Evolutionary conservation across 2,329 filamentous ascomycete species (phyloP), one percentile per base, ranked within the genome.

Genomic region (Lasiodiplodia hormozganensis): DNA sequence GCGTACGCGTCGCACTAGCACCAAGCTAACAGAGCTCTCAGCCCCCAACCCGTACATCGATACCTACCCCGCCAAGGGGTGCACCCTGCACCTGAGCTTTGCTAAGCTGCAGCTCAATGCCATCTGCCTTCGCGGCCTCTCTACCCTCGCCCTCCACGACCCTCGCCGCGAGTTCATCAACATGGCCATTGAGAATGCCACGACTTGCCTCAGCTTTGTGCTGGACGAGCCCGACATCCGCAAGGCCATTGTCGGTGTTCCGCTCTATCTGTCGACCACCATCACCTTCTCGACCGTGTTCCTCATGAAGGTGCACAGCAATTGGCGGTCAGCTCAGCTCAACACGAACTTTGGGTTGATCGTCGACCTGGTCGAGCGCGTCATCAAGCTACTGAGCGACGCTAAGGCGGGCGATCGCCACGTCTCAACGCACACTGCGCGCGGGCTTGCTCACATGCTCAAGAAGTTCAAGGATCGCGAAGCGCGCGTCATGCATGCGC

Each of bases 21-120:
- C 23, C 8, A 8, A n/a, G 40, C 65, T 51, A n/a, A 58, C 40
- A 10, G 28, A 12, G 36, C 8, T 14, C 3, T 12, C 36, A 68
- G 66, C 47, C n/a, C 66, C 66, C 34, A 77, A 74, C 68, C 62
- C 40, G 3, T 76, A 72, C 68, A 77, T 78, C 43, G 75, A 76
- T 16, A 73, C 71, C 3, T 78, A 68, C 40, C 68, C 70, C 11
- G 54, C 58, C 25, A 70, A 77, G 62, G 74, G 74, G 10, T 73
- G 77, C 21, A 68, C 62, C n/a, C 68, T 78, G 1, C 71, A 79
- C 68, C 69, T 72, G 51, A 72, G 77, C 65, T 79, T 78, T 67
- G 78, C 77, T 31, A 79, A 80, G 68, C 71, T 82, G n/a, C 79
- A 81, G 67, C 73, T 81, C 58, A 80, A 78, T 67, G 72, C 72